Base-by-base conservation (phyloP, 805 yeast species). In the Wickerhamomyces bovis region DNA sequence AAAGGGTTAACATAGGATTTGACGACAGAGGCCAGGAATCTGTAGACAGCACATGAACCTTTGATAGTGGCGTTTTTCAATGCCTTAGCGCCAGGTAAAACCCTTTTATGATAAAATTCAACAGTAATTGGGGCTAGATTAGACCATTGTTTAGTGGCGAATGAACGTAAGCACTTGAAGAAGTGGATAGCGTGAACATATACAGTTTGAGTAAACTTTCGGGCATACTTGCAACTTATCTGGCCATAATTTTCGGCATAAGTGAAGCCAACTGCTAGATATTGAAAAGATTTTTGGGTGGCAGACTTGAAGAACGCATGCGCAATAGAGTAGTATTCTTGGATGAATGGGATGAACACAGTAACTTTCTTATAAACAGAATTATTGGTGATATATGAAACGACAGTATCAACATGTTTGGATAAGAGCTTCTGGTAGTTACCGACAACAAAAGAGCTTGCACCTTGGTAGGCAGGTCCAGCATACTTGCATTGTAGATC, bases 361-460 rank as follows among this genome's bases (percentile, higher is more conserved):
- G 35, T 28, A 6, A 39, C 30, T 16, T 38, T 26, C 4, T 40
- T 42, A 23, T 44, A 39, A 10, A 48, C 19, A 11, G 54, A 48
- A 8, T 55, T 45, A 18, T 39, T 41, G 2, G 38, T 3, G 10
- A 54, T 12, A 22, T 48, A 50, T 6, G 44, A 39, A 1, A 26
- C 22, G 3, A 47, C 4, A 16, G 40, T 15, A 3, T 47, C 36
- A 3, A 57, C 49, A 45, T 57, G 49, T 12, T 46, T 28, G 22
- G 56, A 35, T 8, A 53, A 26, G 16, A 50, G 41, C 5, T 41
- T 42, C 21, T 50, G 42, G 41, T 57, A 58, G 35, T 53, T 48
- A n/a, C 25, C 41, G 3, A 39, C 12, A 8, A 43, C 44, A 10
- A 28, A 40, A 2, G 11, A 12, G 25, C 43, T 39, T 6, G 43